A percentile compares a stretch with the other conserved stretches of the same genome.
These are phyloP conservation scores for Hyaloscypha variabilis DNA, from an alignment of 495 filamentous ascomycete species.

Conservation along the genomic window DNA sequence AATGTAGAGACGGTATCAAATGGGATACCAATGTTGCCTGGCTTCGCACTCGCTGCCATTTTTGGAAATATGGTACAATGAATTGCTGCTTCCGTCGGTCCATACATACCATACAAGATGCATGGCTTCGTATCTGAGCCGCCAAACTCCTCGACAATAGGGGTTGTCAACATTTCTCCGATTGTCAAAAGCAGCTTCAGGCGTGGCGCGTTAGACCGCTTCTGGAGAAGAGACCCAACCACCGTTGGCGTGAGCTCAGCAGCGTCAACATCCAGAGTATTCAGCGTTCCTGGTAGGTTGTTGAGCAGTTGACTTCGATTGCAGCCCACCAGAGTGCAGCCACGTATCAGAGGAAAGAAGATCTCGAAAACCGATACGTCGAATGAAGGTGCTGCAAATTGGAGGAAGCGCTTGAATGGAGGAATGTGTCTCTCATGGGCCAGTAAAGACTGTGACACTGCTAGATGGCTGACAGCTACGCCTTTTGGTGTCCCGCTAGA, in stretches of 20 bases:
- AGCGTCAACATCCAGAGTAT: slow-evolving; percentile 67
- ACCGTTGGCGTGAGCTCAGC: slow-evolving; percentile 86
- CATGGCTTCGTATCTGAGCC: slow-evolving; percentile 39
- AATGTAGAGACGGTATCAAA: slow-evolving; percentile 78
- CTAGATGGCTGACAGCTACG: slow-evolving; percentile 74
- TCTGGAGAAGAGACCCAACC: slow-evolving; percentile 65
- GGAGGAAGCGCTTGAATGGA: slow-evolving; percentile 71
- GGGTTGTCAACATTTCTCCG: slow-evolving; percentile 81
- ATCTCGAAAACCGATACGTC: slow-evolving; percentile 90
- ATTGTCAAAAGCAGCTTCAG: slow-evolving; percentile 75
- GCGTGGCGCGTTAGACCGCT: slow-evolving; percentile 59
- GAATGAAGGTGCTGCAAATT: slow-evolving; percentile 86
- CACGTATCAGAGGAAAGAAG: slow-evolving; percentile 77
- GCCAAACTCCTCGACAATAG: slow-evolving; percentile 75
- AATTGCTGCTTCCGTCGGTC: slow-evolving; percentile 82
- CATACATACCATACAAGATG: slow-evolving; percentile 84
- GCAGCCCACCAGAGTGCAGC: slow-evolving; percentile 70
- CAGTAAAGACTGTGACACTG: slow-evolving; percentile 74
- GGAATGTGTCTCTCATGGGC: slow-evolving; percentile 79
- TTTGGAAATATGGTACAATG: slow-evolving; percentile 65
- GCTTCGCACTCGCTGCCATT: slow-evolving; percentile 47
- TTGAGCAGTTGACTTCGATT: slow-evolving; percentile 64
- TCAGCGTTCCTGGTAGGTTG: slow-evolving; percentile 68
- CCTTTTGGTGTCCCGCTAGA: slow-evolving; percentile 91
- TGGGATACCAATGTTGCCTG: slow-evolving; percentile 71